phyloP scores from a whole-genome alignment of 768 basidiomycete genomes.

The Panaeolus cyanescens region DNA sequence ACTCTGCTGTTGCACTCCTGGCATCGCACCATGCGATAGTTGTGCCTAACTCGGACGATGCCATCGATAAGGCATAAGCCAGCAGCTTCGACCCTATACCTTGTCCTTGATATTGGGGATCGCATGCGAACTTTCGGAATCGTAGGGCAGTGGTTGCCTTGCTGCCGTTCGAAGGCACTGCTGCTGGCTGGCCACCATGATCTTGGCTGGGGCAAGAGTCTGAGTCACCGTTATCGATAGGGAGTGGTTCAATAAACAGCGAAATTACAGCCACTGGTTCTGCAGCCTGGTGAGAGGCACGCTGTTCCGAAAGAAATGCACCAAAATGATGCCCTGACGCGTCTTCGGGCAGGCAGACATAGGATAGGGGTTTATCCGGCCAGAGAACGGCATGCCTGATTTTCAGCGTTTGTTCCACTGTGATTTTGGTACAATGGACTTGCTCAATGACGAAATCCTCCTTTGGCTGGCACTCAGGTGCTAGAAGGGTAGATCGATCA shows the following conservation, averaged over 20 bases:
- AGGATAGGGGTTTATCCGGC: constrained; percentile 49
- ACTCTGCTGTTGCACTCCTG: constrained; percentile 39
- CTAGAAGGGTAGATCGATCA: not conserved
- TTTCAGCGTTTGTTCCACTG: constrained; percentile 39
- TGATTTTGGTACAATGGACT: not conserved
- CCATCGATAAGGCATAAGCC: constrained; percentile 36
- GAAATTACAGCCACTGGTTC: constrained; percentile 57
- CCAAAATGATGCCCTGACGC: constrained; percentile 53
- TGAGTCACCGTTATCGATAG: constrained; percentile 27
- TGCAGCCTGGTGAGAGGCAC: constrained; percentile 32
- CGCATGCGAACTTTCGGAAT: constrained; percentile 66
- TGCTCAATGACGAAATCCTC: not conserved
- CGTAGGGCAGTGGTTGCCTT: constrained; percentile 31
- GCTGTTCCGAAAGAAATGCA: constrained; percentile 29
- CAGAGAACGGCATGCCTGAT: constrained; percentile 62
- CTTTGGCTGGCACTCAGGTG: not conserved
- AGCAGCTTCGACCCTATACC: constrained; percentile 57
- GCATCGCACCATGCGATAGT: constrained; percentile 61
- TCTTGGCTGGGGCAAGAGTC: constrained; percentile 4
- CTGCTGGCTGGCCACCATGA: not conserved
- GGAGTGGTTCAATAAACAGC: constrained; percentile 48
- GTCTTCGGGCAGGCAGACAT: constrained; percentile 57
- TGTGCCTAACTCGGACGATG: constrained; percentile 41
- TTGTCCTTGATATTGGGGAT: constrained; percentile 47
- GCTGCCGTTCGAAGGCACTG: not conserved